Evolutionary conservation across 2,329 filamentous ascomycete genomes (phyloP), one percentile per base, ranked within the genome.

Genomic region (Cordyceps cicadae): DNA sequence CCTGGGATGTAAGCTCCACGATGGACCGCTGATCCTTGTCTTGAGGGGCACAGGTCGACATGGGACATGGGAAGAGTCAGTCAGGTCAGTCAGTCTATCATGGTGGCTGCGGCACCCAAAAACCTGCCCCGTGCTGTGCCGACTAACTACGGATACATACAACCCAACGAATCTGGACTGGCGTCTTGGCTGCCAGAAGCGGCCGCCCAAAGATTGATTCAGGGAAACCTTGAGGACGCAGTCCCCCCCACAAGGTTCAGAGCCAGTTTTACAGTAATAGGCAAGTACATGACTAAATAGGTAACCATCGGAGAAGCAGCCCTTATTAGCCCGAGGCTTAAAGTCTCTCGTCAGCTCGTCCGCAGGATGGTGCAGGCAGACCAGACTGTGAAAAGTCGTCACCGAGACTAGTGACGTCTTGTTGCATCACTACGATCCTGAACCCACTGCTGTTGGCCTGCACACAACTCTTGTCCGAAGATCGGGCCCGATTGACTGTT

Each of bases 111-210:
- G 12, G 34, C 32, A 37, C 7, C 32, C 24, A 24, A 24, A 24
- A n/a, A 53, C 4, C n/a, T 7, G 24, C 24, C 24, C 4, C 24
- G 43, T 57, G 26, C 24, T 21, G 17, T 3, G 11, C 53, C 5
- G 37, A 32, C 39, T 17, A n/a, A n/a, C n/a, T n/a, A n/a, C n/a
- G n/a, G n/a, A n/a, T n/a, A 29, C 34, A 11, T 39, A 29, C 29
- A 8, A 29, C 29, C 29, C 37, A 2, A 24, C 56, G 14, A 52
- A 45, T 51, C 45, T 50, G 54, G 54, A 46, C 43, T 29, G 32
- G 54, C 54, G 45, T 59, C 24, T 45, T 52, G 48, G 48, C 46
- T 43, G n/a, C 56, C 56, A 59, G 17, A 59, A 59, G 48, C 56
- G 48, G 56, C 24, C 37, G 19, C 56, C 37, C 55, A 34, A 37